Base-by-base conservation (phyloP, 768 basidiomycete species). In the Phylloporus arenicola region DNA sequence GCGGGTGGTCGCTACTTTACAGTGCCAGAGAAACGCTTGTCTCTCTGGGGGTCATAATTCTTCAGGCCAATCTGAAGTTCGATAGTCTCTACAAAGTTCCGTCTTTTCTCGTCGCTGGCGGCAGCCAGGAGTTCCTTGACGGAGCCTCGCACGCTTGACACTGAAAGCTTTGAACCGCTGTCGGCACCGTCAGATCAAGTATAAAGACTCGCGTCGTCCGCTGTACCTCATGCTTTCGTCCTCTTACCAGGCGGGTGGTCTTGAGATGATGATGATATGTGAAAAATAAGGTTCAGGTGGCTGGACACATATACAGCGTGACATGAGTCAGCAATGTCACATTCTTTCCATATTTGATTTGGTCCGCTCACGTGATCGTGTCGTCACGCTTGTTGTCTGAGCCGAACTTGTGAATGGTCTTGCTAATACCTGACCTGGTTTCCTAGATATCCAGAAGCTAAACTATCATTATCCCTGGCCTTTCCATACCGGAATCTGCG, bases 21-120 rank as follows among this genome's bases (percentile, higher is more conserved):
- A 45, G 92, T 96, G 65, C 92, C 92, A 58, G 92, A 94, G 89
- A 99, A 98, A 92, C 96, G 96, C 80, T 98, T 99, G 75, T 99
- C 96, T 58, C 96, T 80, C 83, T 98, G 96, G 62, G 96, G 95
- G 73, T 99, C 93, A 77, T 96, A 96, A 82, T 96, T 96, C 80
- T 95, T 96, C 66, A 96, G 81, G 60, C 93, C 93, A 62, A 96
- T 90, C 72, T 95, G 92, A 61, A 96, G 81, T 72, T 96, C 93
- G 67, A 95, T 85, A 51, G 93, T 96, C 80, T 95, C 92, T 56
- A 93, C 82, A 68, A 93, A 95, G 72, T 95, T 93, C 62, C 92
- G 84, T 74, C 81, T 88, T 75, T 89, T 87, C 72, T 92, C 92
- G 74, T 86, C 86, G 59, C 74, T 87, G 63, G 92, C 83, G 16